These are phyloP conservation scores for Nicotiana rustica DNA, from an alignment of 305 asterid genomes.

Conservation along the genomic window DNA sequence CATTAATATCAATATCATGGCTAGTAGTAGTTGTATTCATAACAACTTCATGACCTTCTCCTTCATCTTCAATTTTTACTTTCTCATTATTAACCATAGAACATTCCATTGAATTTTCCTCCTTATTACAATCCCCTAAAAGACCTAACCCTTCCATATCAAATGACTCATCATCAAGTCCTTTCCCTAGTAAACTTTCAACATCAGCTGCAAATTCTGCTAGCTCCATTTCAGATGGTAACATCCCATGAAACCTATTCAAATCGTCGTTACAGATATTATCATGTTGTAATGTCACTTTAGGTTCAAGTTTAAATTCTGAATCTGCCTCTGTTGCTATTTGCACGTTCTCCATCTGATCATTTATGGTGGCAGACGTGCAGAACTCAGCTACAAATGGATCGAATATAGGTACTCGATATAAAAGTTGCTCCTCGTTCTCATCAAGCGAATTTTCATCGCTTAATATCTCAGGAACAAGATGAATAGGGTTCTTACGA, in stretches of 20 bases:
- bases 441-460: slow-evolving; percentile 62
- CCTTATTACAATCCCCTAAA: slow-evolving; percentile 43
- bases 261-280: slow-evolving; percentile 31
- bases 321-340: neutral
- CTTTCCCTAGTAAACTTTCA: slow-evolving; percentile 72
- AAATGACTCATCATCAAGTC: slow-evolving; percentile 67
- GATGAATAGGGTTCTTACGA: slow-evolving; percentile 40
- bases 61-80: slow-evolving; percentile 61
- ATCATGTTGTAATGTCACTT: neutral
- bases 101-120: slow-evolving; percentile 30
- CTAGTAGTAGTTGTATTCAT: slow-evolving; percentile 30
- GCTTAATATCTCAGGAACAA: slow-evolving; percentile 71
- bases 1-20: slow-evolving; percentile 50
- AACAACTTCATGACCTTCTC: slow-evolving; percentile 26
- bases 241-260: slow-evolving; percentile 45
- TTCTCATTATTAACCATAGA: slow-evolving; percentile 42
- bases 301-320: neutral
- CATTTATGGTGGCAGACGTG: slow-evolving; percentile 33
- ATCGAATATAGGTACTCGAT: slow-evolving; percentile 76
- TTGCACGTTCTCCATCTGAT: neutral
- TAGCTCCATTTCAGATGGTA: slow-evolving; percentile 80
- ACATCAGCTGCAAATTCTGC: slow-evolving; percentile 86
- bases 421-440: slow-evolving; percentile 69
- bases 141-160: slow-evolving; percentile 75
- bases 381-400: slow-evolving; percentile 58